phyloP scores from a whole-genome alignment of 108 stramenopile genomes.

The Seminavis robusta region DNA sequence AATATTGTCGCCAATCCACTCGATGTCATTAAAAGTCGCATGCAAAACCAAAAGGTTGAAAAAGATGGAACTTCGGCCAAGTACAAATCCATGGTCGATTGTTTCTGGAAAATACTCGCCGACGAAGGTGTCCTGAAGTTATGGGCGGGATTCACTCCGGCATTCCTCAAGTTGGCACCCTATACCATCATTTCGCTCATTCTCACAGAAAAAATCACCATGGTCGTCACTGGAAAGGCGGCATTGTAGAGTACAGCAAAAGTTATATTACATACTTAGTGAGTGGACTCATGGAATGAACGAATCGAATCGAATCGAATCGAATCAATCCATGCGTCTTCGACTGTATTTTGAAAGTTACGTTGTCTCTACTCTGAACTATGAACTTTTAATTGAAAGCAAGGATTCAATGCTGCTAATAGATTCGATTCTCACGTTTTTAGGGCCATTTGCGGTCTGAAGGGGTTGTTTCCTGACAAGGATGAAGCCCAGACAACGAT shows the following conservation, averaged over 20 bases:
- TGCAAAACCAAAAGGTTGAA: constrained; percentile 43
- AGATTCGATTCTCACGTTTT: too few relatives aligned
- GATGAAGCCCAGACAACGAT: too few relatives aligned
- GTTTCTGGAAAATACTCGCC: constrained; percentile 43
- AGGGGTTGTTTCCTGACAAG: too few relatives aligned
- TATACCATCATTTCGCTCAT: constrained; percentile 67
- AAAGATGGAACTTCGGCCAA: constrained; percentile 30
- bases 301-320: too few relatives aligned
- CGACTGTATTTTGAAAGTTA: too few relatives aligned
- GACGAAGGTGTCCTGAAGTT: constrained; percentile 53
- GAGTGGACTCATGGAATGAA: too few relatives aligned
- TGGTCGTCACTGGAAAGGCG: constrained; percentile 55
- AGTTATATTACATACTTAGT: too few relatives aligned
- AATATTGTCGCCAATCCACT: constrained; percentile 74
- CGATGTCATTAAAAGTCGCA: constrained; percentile 68
- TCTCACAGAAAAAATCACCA: constrained; percentile 65
- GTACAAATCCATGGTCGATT: constrained; percentile 56
- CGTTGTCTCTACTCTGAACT: too few relatives aligned
- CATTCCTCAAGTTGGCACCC: constrained; percentile 75
- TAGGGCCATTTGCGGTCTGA: too few relatives aligned
- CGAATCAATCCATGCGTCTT: too few relatives aligned
- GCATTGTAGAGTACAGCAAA: constrained; percentile 38
- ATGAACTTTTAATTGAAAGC: too few relatives aligned
- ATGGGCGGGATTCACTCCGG: constrained; percentile 65
- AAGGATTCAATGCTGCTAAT: too few relatives aligned